phyloP scores from a whole-genome alignment of 345 rosid species.

The Citrus medica region DNA sequence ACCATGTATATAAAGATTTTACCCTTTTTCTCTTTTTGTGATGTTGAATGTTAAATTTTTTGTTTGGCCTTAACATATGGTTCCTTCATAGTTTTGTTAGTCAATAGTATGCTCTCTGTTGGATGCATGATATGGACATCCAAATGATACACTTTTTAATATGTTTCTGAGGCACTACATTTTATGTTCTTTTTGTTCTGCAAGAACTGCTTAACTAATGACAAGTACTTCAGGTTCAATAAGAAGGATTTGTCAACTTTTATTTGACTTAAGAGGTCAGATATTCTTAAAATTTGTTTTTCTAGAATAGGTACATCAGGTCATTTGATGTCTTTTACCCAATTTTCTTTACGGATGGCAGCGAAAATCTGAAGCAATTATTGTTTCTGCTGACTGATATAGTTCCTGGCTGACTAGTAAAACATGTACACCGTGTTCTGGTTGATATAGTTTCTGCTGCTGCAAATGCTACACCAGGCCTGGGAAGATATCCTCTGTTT shows the following conservation, averaged over 20 bases:
- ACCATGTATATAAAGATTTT: not conserved
- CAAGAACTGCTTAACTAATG: not conserved
- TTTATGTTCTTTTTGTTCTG: not conserved
- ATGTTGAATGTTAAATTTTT: not conserved
- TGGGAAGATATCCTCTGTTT: conserved; percentile 84
- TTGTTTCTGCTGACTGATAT: not conserved
- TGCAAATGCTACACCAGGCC: conserved; percentile 75
- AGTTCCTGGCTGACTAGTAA: not conserved
- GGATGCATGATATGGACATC: not conserved
- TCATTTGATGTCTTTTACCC: not conserved
- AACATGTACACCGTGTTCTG: conserved; percentile 68
- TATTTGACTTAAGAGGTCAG: conserved; percentile 3
- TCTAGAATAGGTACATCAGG: not conserved
- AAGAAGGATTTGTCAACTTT: not conserved
- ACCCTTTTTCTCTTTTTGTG: not conserved
- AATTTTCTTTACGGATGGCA: not conserved
- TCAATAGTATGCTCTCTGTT: not conserved
- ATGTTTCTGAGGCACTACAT: not conserved
- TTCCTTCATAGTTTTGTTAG: not conserved
- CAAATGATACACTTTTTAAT: conserved; percentile 1
- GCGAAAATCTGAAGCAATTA: not conserved
- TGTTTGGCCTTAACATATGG: not conserved
- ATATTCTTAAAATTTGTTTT: not conserved
- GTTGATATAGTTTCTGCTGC: conserved; percentile 71
- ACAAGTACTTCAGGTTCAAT: not conserved